Base-by-base conservation (phyloP, 352 stramenopile species). In the Phytophthora boehmeriae region DNA sequence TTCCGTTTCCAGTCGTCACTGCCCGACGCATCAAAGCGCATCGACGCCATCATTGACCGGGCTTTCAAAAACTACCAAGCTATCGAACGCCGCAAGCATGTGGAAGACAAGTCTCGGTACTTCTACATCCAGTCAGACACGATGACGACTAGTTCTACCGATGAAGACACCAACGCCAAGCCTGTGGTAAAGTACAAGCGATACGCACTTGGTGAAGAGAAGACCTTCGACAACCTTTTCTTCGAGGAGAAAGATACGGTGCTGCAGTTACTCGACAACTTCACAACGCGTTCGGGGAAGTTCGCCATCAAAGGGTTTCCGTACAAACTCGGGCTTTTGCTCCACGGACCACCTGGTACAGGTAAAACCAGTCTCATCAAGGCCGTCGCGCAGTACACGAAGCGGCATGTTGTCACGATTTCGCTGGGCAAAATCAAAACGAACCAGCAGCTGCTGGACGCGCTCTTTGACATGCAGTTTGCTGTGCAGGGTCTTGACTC, bases 341-440 rank as follows among this genome's bases (percentile, higher is more conserved):
- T 97, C 2, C 76, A 96, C 42, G 89, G 89, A 1, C 81, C 86
- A 22, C 89, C 89, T 17, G 90, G 90, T 22, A 95, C 83, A 14
- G 78, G 89, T 34, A 97, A 97, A 67, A 97, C 91, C 4, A 90
- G 69, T 55, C 60, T 97, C 4, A 95, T 93, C 80, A 90, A 93
- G 63, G 82, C 85, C 10, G 63, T 97, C 8, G 88, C 89, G 22
- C 79, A 92, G 50, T 47, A 88, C 63, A 80, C 88, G 8, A 66
- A 75, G 30, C 76, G 82, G 27, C 75, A 94, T 49, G 88, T 94
- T 34, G 71, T 91, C 10, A 74, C 66, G 19, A 82, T 93, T 44
- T 73, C 68, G 23, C 64, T 95, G 0, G 61, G 62, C 44, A 87
- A 86, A 50, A 87, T 95, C 71, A 68, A 84, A 41, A 93, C 86